Percentiles rank a stretch among this genome's conserved stretches.
Evolutionary conservation across 495 filamentous ascomycete species (phyloP).

Genomic region (Lasiosphaeriaceae sp.): DNA sequence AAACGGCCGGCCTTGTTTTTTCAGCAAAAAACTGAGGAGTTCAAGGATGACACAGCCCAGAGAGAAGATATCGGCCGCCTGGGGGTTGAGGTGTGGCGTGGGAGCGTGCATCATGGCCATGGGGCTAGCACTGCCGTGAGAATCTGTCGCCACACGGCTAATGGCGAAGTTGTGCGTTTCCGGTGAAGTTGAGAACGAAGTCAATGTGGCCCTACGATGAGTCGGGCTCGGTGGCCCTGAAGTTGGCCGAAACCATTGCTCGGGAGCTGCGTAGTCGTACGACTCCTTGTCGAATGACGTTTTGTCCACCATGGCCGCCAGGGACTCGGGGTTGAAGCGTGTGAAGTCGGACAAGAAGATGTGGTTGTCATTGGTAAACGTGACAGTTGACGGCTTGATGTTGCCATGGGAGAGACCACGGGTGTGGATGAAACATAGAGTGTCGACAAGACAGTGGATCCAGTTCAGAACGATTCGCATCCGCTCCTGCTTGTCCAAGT

Average conservation of each 20-base stretch:
- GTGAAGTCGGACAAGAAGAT: slow-evolving; percentile 72
- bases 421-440: slow-evolving; percentile 71
- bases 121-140: slow-evolving; percentile 11
- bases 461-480: slow-evolving; percentile 70
- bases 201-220: slow-evolving; percentile 29
- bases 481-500: slow-evolving; percentile 66
- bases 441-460: slow-evolving; percentile 82
- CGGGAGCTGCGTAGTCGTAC: slow-evolving; percentile 86
- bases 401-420: slow-evolving; percentile 70
- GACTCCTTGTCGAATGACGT: slow-evolving; percentile 64
- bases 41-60: slow-evolving; percentile 68
- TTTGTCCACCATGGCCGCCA: slow-evolving; percentile 36
- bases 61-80: slow-evolving; percentile 71
- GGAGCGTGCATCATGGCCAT: slow-evolving; percentile 30
- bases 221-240: slow-evolving; percentile 23
- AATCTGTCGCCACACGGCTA: slow-evolving; percentile 26
- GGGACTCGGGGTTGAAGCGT: slow-evolving; percentile 49
- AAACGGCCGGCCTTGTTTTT: slow-evolving; percentile 68
- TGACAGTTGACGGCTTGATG: slow-evolving; percentile 78
- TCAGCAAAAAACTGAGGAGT: slow-evolving; percentile 66
- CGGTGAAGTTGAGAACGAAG: slow-evolving; percentile 28
- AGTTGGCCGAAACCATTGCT: slow-evolving; percentile 59
- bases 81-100: slow-evolving; percentile 39
- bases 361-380: slow-evolving; percentile 65
- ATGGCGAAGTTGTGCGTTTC: slow-evolving; percentile 35